Base-by-base conservation (phyloP, 768 basidiomycete genomes). In the Russula sp. region DNA sequence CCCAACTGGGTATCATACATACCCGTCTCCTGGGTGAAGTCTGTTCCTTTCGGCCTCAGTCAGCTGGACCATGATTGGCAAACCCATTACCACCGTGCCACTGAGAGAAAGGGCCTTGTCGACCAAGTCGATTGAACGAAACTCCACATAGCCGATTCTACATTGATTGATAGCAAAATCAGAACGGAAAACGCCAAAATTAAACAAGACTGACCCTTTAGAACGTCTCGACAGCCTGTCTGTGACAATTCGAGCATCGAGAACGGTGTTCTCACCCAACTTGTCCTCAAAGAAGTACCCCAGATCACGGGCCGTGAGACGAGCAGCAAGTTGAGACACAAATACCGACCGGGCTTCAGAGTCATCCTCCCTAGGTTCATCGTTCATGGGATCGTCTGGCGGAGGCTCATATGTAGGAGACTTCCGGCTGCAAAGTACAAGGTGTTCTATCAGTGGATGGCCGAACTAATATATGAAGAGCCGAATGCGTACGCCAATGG, bases 221-320 rank as follows among this genome's bases (percentile, higher is more conserved):
- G 94, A 97, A 58, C 97, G 85, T 69, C 94, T 85, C 25, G 95
- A 95, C 58, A 97, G 77, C 68, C 95, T 81, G 70, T 99, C 97
- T 1, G 94, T 96, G 38, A 99, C 97, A 70, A 99, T 94, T 61
- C 94, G 80, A 32, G 96, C 90, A 70, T 99, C 97, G 79, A 95
- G 87, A 7, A 99, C 97, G 20, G 90, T 85, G 41, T 88, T 87
- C 76, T 93, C 90, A 22, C 95, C 96, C 48, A 98, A 80, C 73
- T 95, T 92, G 72, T 96, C 90, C 79, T 98, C 96, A 71, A 99
- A 98, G 79, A 99, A 99, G 76, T 94, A 91, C 67, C 95, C 95
- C 75, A 99, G 79, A 78, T 99, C 97, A 73, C 93, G 86, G 69
- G 95, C 93, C 61, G 95, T 98, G 73, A 98, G 84, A 71, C 93